Evolutionary conservation across 331 rosid species (phyloP).

Genomic region (Arachis monticola): DNA sequence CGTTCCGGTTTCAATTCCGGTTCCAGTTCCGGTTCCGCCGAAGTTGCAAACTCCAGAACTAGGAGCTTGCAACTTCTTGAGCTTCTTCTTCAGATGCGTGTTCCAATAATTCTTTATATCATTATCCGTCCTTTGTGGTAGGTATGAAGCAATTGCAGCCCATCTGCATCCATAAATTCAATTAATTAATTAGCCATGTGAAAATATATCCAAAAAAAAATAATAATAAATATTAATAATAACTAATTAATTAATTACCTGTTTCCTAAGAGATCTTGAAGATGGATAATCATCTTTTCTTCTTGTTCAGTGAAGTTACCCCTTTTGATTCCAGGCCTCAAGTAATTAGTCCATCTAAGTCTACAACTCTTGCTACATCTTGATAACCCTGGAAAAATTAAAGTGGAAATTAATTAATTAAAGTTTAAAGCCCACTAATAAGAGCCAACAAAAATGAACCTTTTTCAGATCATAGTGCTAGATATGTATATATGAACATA

Average conservation of each 20-base stretch:
- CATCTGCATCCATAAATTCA: constrained; percentile 59
- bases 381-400: constrained; percentile 61
- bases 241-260: constrained; percentile 47
- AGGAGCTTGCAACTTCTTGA: constrained; percentile 52
- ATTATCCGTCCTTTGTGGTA: constrained; percentile 48
- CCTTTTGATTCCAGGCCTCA: constrained; percentile 89
- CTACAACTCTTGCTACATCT: constrained; percentile 96
- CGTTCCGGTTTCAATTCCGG: not conserved
- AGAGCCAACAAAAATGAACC: not conserved
- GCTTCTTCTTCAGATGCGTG: constrained; percentile 73
- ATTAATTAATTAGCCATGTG: constrained; percentile 12
- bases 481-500: not conserved
- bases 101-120: constrained; percentile 51
- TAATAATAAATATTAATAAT: not conserved
- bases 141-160: constrained; percentile 64
- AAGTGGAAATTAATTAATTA: not conserved
- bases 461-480: not conserved
- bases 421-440: not conserved
- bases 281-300: constrained; percentile 96
- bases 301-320: constrained; percentile 93
- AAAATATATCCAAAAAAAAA: constrained; percentile 8
- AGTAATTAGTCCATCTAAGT: constrained; percentile 95
- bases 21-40: constrained; percentile 31
- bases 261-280: constrained; percentile 95
- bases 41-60: constrained; percentile 32